Conservation (phyloP, 2,329 filamentous ascomycete species). For the Ophiognomonia clavigignenti-juglandacearum region DNA sequence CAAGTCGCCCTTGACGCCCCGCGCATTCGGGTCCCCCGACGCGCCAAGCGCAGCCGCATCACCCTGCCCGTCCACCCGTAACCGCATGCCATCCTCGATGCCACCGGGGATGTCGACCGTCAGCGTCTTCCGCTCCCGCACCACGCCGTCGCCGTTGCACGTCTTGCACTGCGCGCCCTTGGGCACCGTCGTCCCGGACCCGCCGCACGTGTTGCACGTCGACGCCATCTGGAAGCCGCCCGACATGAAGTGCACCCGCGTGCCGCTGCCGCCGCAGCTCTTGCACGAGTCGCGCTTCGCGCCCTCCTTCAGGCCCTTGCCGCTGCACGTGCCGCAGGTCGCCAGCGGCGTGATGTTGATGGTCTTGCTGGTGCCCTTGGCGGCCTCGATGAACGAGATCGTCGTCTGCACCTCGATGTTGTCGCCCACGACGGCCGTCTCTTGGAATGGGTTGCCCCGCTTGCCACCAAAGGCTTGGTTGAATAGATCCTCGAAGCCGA, state of each 20-base stretch:
- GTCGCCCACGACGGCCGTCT: slow-evolving; percentile 78
- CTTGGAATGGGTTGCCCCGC: slow-evolving; percentile 62
- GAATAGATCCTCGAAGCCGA: slow-evolving; percentile 82
- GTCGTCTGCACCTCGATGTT: slow-evolving; percentile 92
- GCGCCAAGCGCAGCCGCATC: slow-evolving; percentile 78
- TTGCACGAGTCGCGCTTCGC: slow-evolving; percentile 69
- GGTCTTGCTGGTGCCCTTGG: slow-evolving; percentile 85
- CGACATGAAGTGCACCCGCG: slow-evolving; percentile 80
- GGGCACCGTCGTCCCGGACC: slow-evolving; percentile 71
- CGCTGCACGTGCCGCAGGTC: slow-evolving; percentile 76
- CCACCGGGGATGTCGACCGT: slow-evolving; percentile 90
- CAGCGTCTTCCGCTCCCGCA: slow-evolving; percentile 77
- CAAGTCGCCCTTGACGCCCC: slow-evolving; percentile 75
- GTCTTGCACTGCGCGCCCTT: slow-evolving; percentile 74
- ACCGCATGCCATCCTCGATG: slow-evolving; percentile 92
- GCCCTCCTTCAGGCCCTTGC: slow-evolving; percentile 79
- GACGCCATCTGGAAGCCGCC: slow-evolving; percentile 95
- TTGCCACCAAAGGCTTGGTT: slow-evolving; percentile 67
- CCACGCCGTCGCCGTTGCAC: slow-evolving; percentile 79
- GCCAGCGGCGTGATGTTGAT: slow-evolving; percentile 79
- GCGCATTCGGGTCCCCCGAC: slow-evolving; percentile 55
- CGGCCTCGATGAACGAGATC: slow-evolving; percentile 94
- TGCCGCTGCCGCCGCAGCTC: slow-evolving; percentile 80
- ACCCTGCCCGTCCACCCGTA: slow-evolving; percentile 80
- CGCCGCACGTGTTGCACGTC: slow-evolving; percentile 77